Conservation (phyloP, 192 early-diverging fungal species). For the Linnemannia exigua region DNA sequence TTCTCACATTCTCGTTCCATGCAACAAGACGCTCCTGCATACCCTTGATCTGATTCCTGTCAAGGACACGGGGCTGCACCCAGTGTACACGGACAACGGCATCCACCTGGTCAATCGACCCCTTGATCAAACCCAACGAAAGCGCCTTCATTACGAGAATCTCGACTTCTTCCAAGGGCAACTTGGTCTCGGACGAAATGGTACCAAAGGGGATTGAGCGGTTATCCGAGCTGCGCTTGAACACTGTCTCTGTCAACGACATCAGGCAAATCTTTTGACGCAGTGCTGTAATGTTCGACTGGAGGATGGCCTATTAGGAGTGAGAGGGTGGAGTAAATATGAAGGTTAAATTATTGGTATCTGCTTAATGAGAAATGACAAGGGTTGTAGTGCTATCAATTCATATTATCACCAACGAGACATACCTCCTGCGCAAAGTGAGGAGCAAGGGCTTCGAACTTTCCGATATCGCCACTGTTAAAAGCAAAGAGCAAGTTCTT, state of each 20-base stretch:
- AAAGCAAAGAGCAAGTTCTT: slow-evolving; percentile 88
- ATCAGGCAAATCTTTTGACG: slow-evolving; percentile 98
- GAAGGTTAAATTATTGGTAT: not conserved
- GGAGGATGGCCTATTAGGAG: slow-evolving; percentile 79
- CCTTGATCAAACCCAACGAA: slow-evolving; percentile 91
- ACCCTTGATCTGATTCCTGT: slow-evolving; percentile 87
- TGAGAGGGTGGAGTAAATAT: not conserved
- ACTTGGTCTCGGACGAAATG: slow-evolving; percentile 87
- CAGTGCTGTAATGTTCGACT: slow-evolving; percentile 79
- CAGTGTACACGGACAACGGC: slow-evolving; percentile 90
- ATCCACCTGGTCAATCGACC: slow-evolving; percentile 97
- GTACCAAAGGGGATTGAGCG: slow-evolving; percentile 83
- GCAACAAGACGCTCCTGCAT: slow-evolving; percentile 86
- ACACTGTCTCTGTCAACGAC: slow-evolving; percentile 96
- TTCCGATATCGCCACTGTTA: slow-evolving; percentile 94
- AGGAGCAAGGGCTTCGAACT: slow-evolving; percentile 84
- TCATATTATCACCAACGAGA: not conserved
- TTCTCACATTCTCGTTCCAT: slow-evolving; percentile 90
- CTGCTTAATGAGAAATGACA: not conserved
- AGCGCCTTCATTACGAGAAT: slow-evolving; percentile 99
- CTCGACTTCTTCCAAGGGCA: slow-evolving; percentile 90
- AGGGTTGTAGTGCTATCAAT: too few relatives aligned
- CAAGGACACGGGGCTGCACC: slow-evolving; percentile 98
- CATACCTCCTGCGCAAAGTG: slow-evolving; percentile 47
- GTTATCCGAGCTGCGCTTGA: slow-evolving; percentile 83